Evolutionary conservation across 192 early-diverging fungal species (phyloP).

Genomic region (Coemansia reversa): DNA sequence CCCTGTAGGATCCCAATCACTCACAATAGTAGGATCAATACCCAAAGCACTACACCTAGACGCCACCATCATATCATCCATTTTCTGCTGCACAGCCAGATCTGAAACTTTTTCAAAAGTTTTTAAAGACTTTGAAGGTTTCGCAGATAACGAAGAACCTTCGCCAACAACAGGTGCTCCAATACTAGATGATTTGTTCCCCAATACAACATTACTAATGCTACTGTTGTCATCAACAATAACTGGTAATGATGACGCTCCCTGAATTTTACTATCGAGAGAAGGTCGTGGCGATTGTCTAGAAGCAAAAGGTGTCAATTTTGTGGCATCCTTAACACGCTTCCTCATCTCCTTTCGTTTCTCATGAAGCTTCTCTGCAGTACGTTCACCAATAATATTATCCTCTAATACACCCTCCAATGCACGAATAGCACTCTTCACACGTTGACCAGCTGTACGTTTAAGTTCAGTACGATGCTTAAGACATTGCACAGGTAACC

Average conservation of each 20-base stretch:
- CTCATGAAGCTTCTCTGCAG: slow-evolving; percentile 16
- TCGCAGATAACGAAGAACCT: background rate
- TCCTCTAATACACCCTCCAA: slow-evolving; percentile 24
- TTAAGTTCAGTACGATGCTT: slow-evolving; percentile 20
- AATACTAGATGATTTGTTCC: too few species aligned
- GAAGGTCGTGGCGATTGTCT: slow-evolving; percentile 5
- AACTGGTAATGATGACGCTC: background rate
- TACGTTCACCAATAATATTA: slow-evolving; percentile 32
- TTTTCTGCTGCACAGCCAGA: slow-evolving; percentile 17
- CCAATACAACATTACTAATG: background rate
- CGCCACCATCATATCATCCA: slow-evolving; percentile 29
- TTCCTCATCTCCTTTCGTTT: slow-evolving; percentile 7
- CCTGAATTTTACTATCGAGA: background rate
- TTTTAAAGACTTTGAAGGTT: background rate
- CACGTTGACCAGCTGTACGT: slow-evolving; percentile 11
- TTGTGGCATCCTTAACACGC: slow-evolving; percentile 2
- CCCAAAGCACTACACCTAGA: slow-evolving; percentile 24
- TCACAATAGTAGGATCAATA: slow-evolving; percentile 28
- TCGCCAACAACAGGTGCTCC: too few species aligned
- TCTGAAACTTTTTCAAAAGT: background rate
- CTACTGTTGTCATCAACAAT: background rate
- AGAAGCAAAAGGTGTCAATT: slow-evolving; percentile 1
- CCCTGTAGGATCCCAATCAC: slow-evolving; percentile 34
- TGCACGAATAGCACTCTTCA: slow-evolving; percentile 7
- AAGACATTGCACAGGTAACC: slow-evolving; percentile 38